Evolutionary conservation across 2,329 filamentous ascomycete genomes (phyloP), one percentile per base, ranked within the genome.

Genomic region (Escovopsis sp.): DNA sequence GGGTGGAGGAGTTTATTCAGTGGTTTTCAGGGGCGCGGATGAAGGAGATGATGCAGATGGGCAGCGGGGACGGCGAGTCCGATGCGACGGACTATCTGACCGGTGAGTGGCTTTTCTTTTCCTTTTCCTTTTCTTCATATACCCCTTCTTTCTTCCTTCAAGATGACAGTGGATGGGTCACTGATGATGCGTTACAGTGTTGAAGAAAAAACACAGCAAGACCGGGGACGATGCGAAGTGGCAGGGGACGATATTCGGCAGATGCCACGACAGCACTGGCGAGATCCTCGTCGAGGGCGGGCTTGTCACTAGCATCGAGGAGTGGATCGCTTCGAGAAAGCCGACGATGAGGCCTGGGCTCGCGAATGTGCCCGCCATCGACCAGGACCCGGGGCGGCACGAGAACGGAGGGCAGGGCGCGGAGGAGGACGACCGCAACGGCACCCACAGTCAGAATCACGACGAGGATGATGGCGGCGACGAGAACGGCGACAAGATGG

Each of bases 191-290:
- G 12, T 18, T 3, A 11, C 49, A 84, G 82, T 79, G 4, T 66
- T 96, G 36, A 95, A 94, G 62, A 91, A 88, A 64, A 94, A 93
- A 57, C 85, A 94, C 60, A 87, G 81, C 64, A 93, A 91, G 53
- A 84, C 82, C 1, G 85, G 83, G 48, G 86, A 93, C 54, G 87
- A 94, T 55, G 80, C 81, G 9, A 81, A 89, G 54, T 94, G 86
- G 59, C 77, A 82, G 51, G 86, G 85, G 28, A 94, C 89, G 0
- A 73, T 91, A 0, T 68, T 96, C 10, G 89, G 89, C 4, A 80
- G 80, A 49, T 68, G 72, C 37, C 73, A 72, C 39, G 85, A 94
- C 50, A 32, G 11, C 28, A 73, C 80, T 44, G 77, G 76, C 54
- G 74, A 81, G 7, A 66, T 94, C 26, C 68, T 80, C 41, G 80